Percentiles rank a stretch among this genome's conserved stretches.
These are phyloP conservation scores for Cetraspora pellucida DNA, from an alignment of 192 early-diverging fungal species.

Conservation along the genomic window DNA sequence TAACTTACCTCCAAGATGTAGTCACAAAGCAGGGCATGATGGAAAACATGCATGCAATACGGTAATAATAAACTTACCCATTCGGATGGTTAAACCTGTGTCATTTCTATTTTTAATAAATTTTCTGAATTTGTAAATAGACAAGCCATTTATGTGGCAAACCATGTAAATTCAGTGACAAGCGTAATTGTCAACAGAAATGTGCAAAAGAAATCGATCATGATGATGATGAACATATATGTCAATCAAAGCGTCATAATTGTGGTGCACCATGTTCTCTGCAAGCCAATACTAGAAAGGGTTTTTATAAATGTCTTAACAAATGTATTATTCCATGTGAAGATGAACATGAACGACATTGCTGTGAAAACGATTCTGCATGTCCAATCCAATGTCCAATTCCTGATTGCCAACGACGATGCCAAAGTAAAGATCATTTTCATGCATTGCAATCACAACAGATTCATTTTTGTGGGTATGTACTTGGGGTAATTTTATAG, in stretches of 20 bases:
- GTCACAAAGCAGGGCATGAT: conserved; percentile 19
- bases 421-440: conserved; percentile 27
- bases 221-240: conserved; percentile 26
- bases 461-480: conserved; percentile 32
- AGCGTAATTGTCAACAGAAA: conserved; percentile 21
- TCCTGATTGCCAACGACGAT: neutral
- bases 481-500: neutral
- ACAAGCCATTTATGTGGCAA: conserved; percentile 9
- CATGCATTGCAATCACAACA: neutral
- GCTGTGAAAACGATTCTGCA: conserved; percentile 14
- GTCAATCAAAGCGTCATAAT: conserved; percentile 32
- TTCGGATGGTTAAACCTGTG: too few relatives aligned
- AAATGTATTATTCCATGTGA: conserved; percentile 26
- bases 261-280: conserved; percentile 35
- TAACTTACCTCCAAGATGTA: neutral
- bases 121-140: neutral
- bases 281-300: neutral
- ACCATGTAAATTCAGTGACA: conserved; percentile 6
- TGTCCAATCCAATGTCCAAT: conserved; percentile 32
- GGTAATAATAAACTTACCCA: too few relatives aligned
- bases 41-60: conserved; percentile 27
- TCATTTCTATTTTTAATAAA: too few relatives aligned
- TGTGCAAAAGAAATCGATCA: conserved; percentile 32
- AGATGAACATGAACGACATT: conserved; percentile 1
- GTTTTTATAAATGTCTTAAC: conserved; percentile 14